Base-by-base conservation (phyloP, 2,329 filamentous ascomycete species). In the Scytalidium lignicola region DNA sequence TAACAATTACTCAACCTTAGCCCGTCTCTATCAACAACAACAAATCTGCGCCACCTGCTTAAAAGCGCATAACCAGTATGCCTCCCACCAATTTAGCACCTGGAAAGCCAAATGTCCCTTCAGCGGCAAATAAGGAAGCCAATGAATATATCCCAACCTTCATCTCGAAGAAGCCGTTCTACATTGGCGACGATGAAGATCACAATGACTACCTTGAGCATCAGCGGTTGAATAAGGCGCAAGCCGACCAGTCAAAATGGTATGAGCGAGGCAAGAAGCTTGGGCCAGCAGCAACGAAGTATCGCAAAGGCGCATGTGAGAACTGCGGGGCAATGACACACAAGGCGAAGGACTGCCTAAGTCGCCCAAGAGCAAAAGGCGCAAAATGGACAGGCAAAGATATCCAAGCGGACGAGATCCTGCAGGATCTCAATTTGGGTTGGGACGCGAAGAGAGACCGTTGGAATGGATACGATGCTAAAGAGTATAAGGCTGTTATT, bases 131-230 rank as follows among this genome's bases (percentile, higher is more conserved):
- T 48, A 95, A 95, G 67, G 90, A 95, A 69, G 90, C 93, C 70
- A 99, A 99, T 78, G 85, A 96, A 68, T 99, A 99, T 76, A 99
- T 99, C 63, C 93, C 93, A 5, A 84, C 88, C 47, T 99, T 96
- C 77, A 99, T 99, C 72, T 91, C 90, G 61, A 96, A 96, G 69
- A 91, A 95, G 59, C 93, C 93, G 3, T 99, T 99, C 72, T 99
- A 97, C 69, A 84, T 95, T 48, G 83, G 80, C 61, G 83, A 88
- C 60, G 88, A 90, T 64, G 85, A 85, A 57, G 82, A 85, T 52
- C 79, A 86, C 53, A 79, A 80, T 65, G 91, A 97, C 63, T 99
- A 97, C 67, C 88, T 99, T 56, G 90, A 95, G 70, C 93, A 99
- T 81, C 93, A 99, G 65, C 75, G 92, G 21, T 84, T 90, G 50